Base-by-base conservation (phyloP, 345 rosid species). In the Mercurialis annua region DNA sequence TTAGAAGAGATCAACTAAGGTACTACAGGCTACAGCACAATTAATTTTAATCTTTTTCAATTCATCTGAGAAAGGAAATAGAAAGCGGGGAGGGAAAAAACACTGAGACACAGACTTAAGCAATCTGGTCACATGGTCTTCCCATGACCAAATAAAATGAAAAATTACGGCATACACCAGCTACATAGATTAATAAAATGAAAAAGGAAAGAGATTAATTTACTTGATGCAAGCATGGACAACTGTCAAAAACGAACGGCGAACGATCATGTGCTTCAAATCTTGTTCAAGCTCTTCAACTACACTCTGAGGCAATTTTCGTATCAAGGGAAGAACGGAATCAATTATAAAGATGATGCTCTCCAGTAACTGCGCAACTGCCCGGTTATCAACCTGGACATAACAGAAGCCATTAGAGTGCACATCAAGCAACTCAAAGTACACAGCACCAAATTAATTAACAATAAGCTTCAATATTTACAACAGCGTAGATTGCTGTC, bases 141-240 rank as follows among this genome's bases (percentile, higher is more conserved):
- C 38, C 44, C 34, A 17, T 9, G 27, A 16, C 15, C 5, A 59
- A 50, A 57, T 17, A 24, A 6, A 14, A 17, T 27, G 43, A 44
- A 53, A 15, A 23, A 43, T 29, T 40, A 42, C 21, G 14, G 49
- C n/a, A 70, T 47, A 72, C 27, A 23, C 50, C n/a, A 58, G 30
- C 6, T 50, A 78, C n/a, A 54, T 17, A 5, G 15, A 69, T 27
- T 50, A 34, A 21, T 17, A 50, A 26, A 10, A n/a, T n/a, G n/a
- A 61, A 68, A 16, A 0, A 40, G 50, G 27, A 71, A 57, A 80
- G 60, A 56, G 58, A 66, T 12, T 44, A 34, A 75, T 57, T 79
- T 89, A 94, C 99, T 86, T 91, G 78, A 94, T 83, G 83, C 98
- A 89, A 59, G 99, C 97, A 79, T 94, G 99, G 72, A 92, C 99